phyloP scores from a whole-genome alignment of 345 rosid species.

The Microcos paniculata region DNA sequence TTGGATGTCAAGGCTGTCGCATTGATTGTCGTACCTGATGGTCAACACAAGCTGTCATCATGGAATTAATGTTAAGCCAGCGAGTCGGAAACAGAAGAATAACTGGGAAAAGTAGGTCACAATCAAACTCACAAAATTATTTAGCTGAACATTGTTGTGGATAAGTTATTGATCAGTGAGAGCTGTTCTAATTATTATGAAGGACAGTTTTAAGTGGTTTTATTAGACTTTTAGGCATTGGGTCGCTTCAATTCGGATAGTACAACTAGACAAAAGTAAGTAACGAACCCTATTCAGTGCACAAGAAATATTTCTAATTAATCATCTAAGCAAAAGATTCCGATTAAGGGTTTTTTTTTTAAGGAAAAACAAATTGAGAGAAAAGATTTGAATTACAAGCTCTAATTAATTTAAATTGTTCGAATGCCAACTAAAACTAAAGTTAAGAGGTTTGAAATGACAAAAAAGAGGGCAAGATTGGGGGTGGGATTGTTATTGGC shows the following conservation, averaged over 20 bases:
- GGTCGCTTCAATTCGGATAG: neutral
- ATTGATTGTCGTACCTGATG: neutral
- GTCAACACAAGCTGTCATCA: neutral
- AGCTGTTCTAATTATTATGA: neutral
- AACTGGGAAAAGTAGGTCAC: neutral
- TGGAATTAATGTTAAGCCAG: neutral
- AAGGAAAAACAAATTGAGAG: too few relatives aligned
- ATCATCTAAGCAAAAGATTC: neutral
- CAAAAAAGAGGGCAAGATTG: neutral
- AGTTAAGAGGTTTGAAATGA: too few relatives aligned
- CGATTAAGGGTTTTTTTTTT: too few relatives aligned
- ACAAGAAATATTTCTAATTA: neutral
- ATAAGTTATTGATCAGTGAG: neutral
- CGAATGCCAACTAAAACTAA: too few relatives aligned
- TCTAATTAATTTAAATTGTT: too few relatives aligned
- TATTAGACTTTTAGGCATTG: neutral
- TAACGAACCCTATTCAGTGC: neutral
- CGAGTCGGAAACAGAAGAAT: neutral
- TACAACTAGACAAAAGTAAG: neutral
- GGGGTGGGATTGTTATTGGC: neutral
- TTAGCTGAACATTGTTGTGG: neutral
- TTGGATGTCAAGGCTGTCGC: neutral
- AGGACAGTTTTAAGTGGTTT: too few relatives aligned
- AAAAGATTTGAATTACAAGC: too few relatives aligned
- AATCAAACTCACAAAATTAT: neutral